These are phyloP conservation scores for Fusarium subglutinans DNA, from an alignment of 2,329 filamentous ascomycete genomes.

Conservation along the genomic window DNA sequence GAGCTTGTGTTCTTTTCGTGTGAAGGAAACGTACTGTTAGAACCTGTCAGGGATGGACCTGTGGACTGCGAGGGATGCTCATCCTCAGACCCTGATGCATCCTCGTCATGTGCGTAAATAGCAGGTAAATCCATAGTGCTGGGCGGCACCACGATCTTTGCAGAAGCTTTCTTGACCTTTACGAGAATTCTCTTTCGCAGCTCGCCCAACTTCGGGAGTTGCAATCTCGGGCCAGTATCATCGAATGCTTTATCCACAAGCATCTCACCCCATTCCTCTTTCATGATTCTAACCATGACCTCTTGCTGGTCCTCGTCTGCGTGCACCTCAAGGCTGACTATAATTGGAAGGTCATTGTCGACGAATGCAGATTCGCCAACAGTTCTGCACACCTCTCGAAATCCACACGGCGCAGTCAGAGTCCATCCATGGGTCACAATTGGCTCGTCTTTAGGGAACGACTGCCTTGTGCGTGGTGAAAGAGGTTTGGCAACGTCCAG, in stretches of 20 bases:
- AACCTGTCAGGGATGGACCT: constrained; percentile 19
- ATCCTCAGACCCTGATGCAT: constrained; percentile 56
- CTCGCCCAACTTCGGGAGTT: constrained; percentile 75
- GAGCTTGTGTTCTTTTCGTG: constrained; percentile 54
- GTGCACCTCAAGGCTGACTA: constrained; percentile 93
- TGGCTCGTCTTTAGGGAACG: constrained; percentile 68
- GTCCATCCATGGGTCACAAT: constrained; percentile 86
- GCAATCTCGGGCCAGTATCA: constrained; percentile 60
- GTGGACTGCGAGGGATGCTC: constrained; percentile 44
- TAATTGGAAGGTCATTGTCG: constrained; percentile 80
- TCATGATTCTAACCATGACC: constrained; percentile 94
- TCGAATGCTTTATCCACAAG: constrained; percentile 70
- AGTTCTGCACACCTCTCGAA: constrained; percentile 84
- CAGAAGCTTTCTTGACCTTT: constrained; percentile 75
- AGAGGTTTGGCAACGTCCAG: constrained; percentile 44
- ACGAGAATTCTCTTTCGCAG: constrained; percentile 83
- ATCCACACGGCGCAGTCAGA: constrained; percentile 84
- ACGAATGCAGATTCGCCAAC: constrained; percentile 83
- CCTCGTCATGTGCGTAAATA: constrained; percentile 47
- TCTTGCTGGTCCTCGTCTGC: constrained; percentile 84
- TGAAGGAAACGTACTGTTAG: constrained; percentile 10
- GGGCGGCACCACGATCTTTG: constrained; percentile 44
- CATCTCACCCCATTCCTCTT: constrained; percentile 81
- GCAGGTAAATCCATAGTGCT: constrained; percentile 47
- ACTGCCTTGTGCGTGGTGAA: constrained; percentile 34